Evolutionary conservation across 2,329 filamentous ascomycete genomes (phyloP), one percentile per base, ranked within the genome.

Genomic region (Alternaria angustiovoidea): DNA sequence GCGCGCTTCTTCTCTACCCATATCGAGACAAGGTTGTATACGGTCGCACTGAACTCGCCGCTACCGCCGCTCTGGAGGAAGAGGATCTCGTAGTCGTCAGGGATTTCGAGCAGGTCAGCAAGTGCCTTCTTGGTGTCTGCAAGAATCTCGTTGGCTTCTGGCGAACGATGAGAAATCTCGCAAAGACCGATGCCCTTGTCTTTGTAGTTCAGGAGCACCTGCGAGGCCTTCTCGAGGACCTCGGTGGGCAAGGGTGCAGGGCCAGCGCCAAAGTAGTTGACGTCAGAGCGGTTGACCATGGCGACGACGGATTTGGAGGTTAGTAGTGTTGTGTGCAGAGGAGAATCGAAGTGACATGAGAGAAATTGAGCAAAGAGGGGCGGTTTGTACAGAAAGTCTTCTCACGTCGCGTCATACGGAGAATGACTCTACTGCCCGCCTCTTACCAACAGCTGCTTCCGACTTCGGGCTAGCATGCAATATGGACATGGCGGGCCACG

Each of bases 11-110:
- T 86, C 75, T 89, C 87, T 5, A 96, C 89, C 94, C 93, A 97
- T 62, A 91, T 86, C 26, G 89, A 87, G 46, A 95, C 89, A 54
- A 97, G 81, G 81, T 97, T 96, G 81, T 95, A 94, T 4, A 92
- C 87, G 6, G 89, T 88, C 32, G 93, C 91, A 54, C 90, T 89
- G 83, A 97, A 97, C 81, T 94, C 88, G 61, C 93, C 93, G 51
- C 86, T 92, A 63, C 94, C 94, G 59, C 94, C 94, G 62, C 87
- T 92, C 78, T 95, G 91, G 84, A 96, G 90, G 79, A 96, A 94
- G 20, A 97, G 81, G 56, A 97, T 86, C 62, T 97, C 93, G 80
- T 97, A 97, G 77, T 91, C 89, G 67, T 90, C 87, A 3, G 93
- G 93, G 57, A 98, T 90, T 70, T 94, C 90, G 57, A 97, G 89